These are phyloP conservation scores for Pythium plurisporium DNA, from an alignment of 352 stramenopile species.

Conservation along the genomic window DNA sequence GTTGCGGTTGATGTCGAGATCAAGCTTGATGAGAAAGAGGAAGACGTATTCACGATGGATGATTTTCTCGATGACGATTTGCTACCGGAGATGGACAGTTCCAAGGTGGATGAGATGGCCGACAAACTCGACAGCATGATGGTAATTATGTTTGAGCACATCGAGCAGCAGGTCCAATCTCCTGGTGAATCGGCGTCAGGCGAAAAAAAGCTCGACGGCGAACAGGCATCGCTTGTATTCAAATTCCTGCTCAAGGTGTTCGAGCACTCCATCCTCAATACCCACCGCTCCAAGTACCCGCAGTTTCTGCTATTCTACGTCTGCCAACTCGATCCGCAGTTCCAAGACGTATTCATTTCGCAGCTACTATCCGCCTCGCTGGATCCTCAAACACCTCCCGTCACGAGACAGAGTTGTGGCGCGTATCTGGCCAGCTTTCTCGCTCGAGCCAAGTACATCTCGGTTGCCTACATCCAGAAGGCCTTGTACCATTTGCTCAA, in stretches of 20 bases:
- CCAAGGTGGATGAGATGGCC: slow-evolving; percentile 72
- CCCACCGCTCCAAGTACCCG: slow-evolving; percentile 91
- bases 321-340: slow-evolving; percentile 67
- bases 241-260: slow-evolving; percentile 82
- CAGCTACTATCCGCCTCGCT: slow-evolving; percentile 71
- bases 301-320: slow-evolving; percentile 91
- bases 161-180: slow-evolving; percentile 32
- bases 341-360: slow-evolving; percentile 82
- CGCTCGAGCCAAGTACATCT: slow-evolving; percentile 92
- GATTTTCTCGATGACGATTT: slow-evolving; percentile 80
- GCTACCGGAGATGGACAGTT: slow-evolving; percentile 40
- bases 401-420: slow-evolving; percentile 90
- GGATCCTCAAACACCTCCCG: slow-evolving; percentile 78
- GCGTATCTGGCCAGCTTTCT: slow-evolving; percentile 97
- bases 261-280: slow-evolving; percentile 83
- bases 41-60: slow-evolving; percentile 80
- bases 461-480: slow-evolving; percentile 90
- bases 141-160: slow-evolving; percentile 85
- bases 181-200: neutral
- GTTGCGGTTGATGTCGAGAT: slow-evolving; percentile 89
- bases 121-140: slow-evolving; percentile 89
- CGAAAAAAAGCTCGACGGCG: slow-evolving; percentile 26
- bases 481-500: slow-evolving; percentile 90
- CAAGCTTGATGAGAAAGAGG: slow-evolving; percentile 81
- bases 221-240: slow-evolving; percentile 61